These are phyloP conservation scores for Canavalia ensiformis DNA, from an alignment of 306 rosid genomes.

Conservation along the genomic window DNA sequence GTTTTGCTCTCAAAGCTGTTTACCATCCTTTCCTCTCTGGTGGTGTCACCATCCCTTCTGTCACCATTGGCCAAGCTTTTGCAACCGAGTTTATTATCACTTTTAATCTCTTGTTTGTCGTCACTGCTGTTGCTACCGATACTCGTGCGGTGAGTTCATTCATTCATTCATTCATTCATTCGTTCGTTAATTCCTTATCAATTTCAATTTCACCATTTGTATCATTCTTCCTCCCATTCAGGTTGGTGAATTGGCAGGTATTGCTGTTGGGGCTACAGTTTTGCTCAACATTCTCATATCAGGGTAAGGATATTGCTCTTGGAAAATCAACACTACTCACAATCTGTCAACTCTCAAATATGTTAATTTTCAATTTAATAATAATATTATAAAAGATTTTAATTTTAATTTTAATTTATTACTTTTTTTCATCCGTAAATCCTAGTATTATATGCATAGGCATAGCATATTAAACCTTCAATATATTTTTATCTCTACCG, in stretches of 20 bases:
- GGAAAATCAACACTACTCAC: no score
- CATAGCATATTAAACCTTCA: no score
- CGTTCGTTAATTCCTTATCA: neutral
- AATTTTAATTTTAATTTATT: slow-evolving; percentile 1
- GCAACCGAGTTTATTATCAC: slow-evolving; percentile 89
- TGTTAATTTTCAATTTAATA: no score
- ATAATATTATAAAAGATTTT: neutral
- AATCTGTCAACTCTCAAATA: no score
- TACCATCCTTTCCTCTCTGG: slow-evolving; percentile 82
- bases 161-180: neutral
- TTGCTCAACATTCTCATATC: slow-evolving; percentile 86
- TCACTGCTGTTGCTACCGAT: slow-evolving; percentile 95
- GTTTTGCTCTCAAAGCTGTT: slow-evolving; percentile 77
- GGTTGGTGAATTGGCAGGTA: slow-evolving; percentile 94
- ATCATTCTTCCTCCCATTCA: neutral
- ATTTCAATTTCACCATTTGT: neutral
- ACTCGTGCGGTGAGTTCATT: slow-evolving; percentile 71
- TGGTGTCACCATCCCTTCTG: slow-evolving; percentile 84
- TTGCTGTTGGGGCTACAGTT: slow-evolving; percentile 93
- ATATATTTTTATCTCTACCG: no score
- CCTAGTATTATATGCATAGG: neutral
- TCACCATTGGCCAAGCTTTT: slow-evolving; percentile 69
- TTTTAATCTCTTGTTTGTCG: slow-evolving; percentile 85
- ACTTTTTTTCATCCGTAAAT: neutral
- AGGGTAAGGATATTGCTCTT: slow-evolving; percentile 57